phyloP scores from a whole-genome alignment of 1,139 yeast genomes.

The Arxiozyma bovina region DNA sequence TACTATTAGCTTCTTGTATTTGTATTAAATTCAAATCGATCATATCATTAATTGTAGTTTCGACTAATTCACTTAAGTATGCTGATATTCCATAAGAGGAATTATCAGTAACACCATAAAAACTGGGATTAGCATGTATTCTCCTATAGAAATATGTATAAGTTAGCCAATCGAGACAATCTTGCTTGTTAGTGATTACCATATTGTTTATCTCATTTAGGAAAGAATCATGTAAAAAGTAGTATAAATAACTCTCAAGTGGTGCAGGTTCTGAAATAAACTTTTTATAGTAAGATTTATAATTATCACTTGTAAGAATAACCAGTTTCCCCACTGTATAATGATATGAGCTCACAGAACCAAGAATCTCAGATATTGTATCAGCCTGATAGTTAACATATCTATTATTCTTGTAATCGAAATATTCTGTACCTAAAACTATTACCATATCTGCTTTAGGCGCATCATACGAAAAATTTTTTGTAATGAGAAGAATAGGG shows the following conservation, averaged over 20 bases:
- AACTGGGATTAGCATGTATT: slow-evolving; percentile 75
- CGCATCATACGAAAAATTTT: slow-evolving; percentile 43
- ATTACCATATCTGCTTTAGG: slow-evolving; percentile 51
- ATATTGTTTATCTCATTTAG: slow-evolving; percentile 62
- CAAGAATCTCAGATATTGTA: slow-evolving; percentile 67
- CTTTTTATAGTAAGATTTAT: slow-evolving; percentile 56
- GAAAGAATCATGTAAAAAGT: slow-evolving; percentile 54
- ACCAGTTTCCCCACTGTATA: slow-evolving; percentile 37
- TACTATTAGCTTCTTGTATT: slow-evolving; percentile 36
- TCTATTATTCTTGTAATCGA: slow-evolving; percentile 67
- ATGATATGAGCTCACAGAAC: slow-evolving; percentile 39
- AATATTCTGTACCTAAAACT: slow-evolving; percentile 62
- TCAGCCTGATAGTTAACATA: slow-evolving; percentile 59
- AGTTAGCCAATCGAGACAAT: slow-evolving; percentile 85
- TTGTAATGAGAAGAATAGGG: slow-evolving; percentile 48
- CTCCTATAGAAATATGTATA: slow-evolving; percentile 77
- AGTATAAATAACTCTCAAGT: slow-evolving; percentile 64
- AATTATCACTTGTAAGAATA: slow-evolving; percentile 49
- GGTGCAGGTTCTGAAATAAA: slow-evolving; percentile 73
- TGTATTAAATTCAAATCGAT: slow-evolving; percentile 56
- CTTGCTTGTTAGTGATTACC: slow-evolving; percentile 64
- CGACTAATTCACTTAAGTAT: slow-evolving; percentile 75
- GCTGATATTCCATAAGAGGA: slow-evolving; percentile 67
- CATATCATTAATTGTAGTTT: slow-evolving; percentile 59
- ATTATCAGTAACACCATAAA: slow-evolving; percentile 63